A percentile compares a stretch with the other conserved stretches of the same genome.
These are phyloP conservation scores for Leucocoprinus gongylophorus DNA, from an alignment of 1,284 basidiomycete species.

Conservation along the genomic window DNA sequence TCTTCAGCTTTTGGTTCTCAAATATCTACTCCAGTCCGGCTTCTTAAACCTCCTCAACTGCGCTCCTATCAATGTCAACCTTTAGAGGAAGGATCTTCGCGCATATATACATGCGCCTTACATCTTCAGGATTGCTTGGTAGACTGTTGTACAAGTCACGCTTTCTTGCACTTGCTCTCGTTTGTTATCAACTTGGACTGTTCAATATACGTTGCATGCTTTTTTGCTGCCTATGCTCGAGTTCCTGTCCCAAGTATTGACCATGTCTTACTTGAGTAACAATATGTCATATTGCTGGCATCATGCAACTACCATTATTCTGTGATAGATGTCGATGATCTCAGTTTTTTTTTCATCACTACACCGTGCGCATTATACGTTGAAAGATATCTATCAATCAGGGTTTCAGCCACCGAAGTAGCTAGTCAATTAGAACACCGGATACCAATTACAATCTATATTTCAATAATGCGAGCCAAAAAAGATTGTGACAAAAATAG, in stretches of 20 bases:
- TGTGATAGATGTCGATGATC: no score
- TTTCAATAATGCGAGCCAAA: not conserved
- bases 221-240: not conserved
- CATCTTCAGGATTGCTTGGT: not conserved
- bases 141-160: not conserved
- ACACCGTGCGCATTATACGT: no score
- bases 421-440: no score
- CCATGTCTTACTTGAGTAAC: no score
- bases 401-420: no score
- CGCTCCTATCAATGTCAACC: slow-evolving; percentile 23
- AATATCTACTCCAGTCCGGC: not conserved
- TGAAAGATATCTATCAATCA: no score
- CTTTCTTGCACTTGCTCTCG: not conserved
- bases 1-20: not conserved
- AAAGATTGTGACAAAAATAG: not conserved
- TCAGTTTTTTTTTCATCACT: no score
- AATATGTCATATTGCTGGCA: no score
- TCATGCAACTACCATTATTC: no score
- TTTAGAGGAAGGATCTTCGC: slow-evolving; percentile 10
- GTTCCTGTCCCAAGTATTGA: no score
- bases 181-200: not conserved
- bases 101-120: not conserved
- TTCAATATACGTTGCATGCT: slow-evolving; percentile 1
- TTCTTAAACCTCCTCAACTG: slow-evolving; percentile 8
- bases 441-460: no score